A percentile compares a stretch with the other conserved stretches of the same genome.
These are phyloP conservation scores for Fusarium setosum DNA, from an alignment of 2,329 filamentous ascomycete genomes.

Conservation along the genomic window DNA sequence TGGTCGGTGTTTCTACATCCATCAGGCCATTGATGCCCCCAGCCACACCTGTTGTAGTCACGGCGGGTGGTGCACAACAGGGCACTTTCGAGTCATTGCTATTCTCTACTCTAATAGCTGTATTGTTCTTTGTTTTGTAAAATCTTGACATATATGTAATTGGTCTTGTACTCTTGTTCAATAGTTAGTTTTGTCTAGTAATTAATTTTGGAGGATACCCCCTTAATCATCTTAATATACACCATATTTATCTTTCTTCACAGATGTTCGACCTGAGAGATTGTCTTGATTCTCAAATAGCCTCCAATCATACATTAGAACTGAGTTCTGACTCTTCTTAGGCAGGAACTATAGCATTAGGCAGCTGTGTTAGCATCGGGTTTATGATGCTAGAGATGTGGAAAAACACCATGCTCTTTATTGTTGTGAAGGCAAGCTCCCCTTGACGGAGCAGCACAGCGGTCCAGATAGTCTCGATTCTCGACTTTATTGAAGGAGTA, in stretches of 20 bases:
- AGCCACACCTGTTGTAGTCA: background rate
- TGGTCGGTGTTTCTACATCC: background rate
- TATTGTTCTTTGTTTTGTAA: background rate
- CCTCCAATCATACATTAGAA: background rate
- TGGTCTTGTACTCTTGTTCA: background rate
- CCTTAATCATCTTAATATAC: background rate
- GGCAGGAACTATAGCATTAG: too few relatives aligned
- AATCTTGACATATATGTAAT: background rate
- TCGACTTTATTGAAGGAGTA: slow-evolving; percentile 21
- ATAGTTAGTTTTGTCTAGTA: too few relatives aligned
- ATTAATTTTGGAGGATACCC: background rate
- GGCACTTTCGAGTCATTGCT: background rate
- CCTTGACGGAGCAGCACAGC: too few relatives aligned
- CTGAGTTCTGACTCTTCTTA: too few relatives aligned
- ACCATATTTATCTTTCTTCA: background rate
- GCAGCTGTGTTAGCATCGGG: too few relatives aligned
- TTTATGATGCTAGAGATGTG: too few relatives aligned
- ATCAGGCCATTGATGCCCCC: background rate
- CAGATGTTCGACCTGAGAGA: background rate
- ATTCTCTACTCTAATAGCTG: background rate
- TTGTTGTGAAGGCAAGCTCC: too few relatives aligned
- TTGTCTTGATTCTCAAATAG: background rate
- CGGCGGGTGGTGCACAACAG: background rate
- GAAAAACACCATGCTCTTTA: too few relatives aligned
- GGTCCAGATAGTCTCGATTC: too few relatives aligned